Evolutionary conservation across 495 filamentous ascomycete species (phyloP).

Genomic region (Podospora pseudoanserina): DNA sequence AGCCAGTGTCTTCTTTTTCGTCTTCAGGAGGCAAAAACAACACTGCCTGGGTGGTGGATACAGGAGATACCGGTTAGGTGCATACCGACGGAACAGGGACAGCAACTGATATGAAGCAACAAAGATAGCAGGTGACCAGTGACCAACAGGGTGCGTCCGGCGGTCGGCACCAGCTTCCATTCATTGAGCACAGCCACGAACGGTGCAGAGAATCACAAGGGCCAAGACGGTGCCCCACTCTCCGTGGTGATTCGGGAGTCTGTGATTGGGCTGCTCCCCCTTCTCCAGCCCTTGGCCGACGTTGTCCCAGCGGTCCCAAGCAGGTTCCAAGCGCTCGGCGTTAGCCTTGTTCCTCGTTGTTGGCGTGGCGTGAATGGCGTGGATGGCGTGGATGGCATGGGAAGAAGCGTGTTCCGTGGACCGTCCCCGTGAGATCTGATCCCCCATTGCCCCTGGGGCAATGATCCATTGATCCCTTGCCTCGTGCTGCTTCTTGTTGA

Average conservation of each 20-base stretch:
- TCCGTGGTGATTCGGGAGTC: not conserved
- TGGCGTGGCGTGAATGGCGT: conserved; percentile 6
- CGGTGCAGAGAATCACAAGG: not conserved
- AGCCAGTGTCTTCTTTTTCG: too few relatives aligned
- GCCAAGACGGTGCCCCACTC: not conserved
- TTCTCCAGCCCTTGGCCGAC: not conserved
- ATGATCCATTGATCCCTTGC: not conserved
- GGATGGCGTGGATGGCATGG: not conserved
- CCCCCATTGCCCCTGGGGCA: too few relatives aligned
- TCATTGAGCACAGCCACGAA: conserved; percentile 8
- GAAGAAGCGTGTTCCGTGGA: not conserved
- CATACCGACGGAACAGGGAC: not conserved
- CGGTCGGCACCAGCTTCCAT: conserved; percentile 6
- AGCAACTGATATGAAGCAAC: conserved; percentile 6
- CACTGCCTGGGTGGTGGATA: not conserved
- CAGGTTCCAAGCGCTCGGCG: not conserved
- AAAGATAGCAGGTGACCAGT: conserved; percentile 12
- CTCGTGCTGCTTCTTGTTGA: not conserved
- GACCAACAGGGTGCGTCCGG: conserved; percentile 12
- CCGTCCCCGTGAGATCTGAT: not conserved
- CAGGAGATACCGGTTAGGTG: not conserved
- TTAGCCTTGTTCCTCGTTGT: not conserved
- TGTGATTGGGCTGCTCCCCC: not conserved
- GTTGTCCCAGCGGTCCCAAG: not conserved
- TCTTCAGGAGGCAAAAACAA: not conserved